Conservation (phyloP, 1,139 yeast genomes). For the Pichia sp. region DNA sequence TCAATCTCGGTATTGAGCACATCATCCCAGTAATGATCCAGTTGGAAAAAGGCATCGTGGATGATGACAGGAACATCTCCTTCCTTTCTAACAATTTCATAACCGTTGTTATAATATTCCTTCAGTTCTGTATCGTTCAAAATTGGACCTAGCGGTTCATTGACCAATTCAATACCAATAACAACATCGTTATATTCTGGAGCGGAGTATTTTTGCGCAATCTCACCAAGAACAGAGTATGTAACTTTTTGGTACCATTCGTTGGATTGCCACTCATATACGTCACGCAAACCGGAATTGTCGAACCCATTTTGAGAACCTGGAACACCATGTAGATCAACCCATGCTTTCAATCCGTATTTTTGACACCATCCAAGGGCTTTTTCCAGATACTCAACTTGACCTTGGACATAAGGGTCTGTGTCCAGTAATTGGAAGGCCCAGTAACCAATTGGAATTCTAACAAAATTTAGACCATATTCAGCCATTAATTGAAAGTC, state of each 20-base stretch:
- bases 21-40: slow-evolving; percentile 42
- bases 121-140: slow-evolving; percentile 32
- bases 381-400: slow-evolving; percentile 42
- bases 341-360: slow-evolving; percentile 68
- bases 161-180: slow-evolving; percentile 54
- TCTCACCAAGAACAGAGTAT: slow-evolving; percentile 33
- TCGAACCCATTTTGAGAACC: slow-evolving; percentile 98
- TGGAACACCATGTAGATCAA: slow-evolving; percentile 92
- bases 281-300: slow-evolving; percentile 81
- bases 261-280: slow-evolving; percentile 43
- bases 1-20: slow-evolving; percentile 31
- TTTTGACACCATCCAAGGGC: slow-evolving; percentile 72
- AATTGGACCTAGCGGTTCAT: slow-evolving; percentile 51
- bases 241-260: slow-evolving; percentile 44
- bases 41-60: slow-evolving; percentile 48
- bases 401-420: slow-evolving; percentile 57
- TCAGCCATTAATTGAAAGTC: slow-evolving; percentile 42
- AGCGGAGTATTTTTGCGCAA: slow-evolving; percentile 39
- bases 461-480: slow-evolving; percentile 50
- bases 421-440: slow-evolving; percentile 39
- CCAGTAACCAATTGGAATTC: slow-evolving; percentile 67
- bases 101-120: slow-evolving; percentile 35
- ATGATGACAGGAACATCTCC: slow-evolving; percentile 38
- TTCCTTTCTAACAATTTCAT: slow-evolving; percentile 29
- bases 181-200: slow-evolving; percentile 38